Conservation (phyloP, 257 asterid genomes). For the Gentiana macrophylla region DNA sequence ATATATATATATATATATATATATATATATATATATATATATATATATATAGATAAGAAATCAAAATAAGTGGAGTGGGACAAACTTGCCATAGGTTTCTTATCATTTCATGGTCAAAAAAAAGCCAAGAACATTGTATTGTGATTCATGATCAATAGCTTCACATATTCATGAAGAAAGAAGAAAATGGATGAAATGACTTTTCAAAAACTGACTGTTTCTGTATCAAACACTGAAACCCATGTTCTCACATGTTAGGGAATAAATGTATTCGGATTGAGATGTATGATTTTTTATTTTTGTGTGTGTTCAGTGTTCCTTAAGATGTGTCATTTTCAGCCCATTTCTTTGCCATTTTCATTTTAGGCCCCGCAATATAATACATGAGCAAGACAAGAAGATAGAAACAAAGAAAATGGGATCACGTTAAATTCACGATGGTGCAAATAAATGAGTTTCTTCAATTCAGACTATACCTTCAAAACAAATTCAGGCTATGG, state of each 20-base stretch:
- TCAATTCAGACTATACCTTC: too few species aligned
- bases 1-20: too few species aligned
- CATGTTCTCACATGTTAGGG: not conserved
- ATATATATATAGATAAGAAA: not conserved
- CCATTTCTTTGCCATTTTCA: conserved; percentile 5
- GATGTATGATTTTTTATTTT: not conserved
- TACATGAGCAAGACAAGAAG: not conserved
- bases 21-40: too few species aligned
- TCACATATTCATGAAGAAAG: not conserved
- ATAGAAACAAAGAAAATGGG: not conserved
- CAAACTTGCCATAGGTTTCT: conserved; percentile 1
- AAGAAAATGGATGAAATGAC: not conserved
- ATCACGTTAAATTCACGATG: not conserved
- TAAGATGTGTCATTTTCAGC: not conserved
- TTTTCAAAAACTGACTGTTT: not conserved
- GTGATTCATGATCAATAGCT: not conserved
- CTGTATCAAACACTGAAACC: conserved; percentile 2
- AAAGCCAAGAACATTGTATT: conserved; percentile 2
- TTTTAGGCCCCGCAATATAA: not conserved
- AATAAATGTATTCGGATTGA: not conserved
- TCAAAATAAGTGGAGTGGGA: not conserved
- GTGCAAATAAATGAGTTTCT: too few species aligned
- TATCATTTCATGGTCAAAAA: not conserved
- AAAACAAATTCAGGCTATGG: too few species aligned
- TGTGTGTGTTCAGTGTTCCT: not conserved